Conservation (phyloP, 345 rosid species). For the Eucalyptus regnans region DNA sequence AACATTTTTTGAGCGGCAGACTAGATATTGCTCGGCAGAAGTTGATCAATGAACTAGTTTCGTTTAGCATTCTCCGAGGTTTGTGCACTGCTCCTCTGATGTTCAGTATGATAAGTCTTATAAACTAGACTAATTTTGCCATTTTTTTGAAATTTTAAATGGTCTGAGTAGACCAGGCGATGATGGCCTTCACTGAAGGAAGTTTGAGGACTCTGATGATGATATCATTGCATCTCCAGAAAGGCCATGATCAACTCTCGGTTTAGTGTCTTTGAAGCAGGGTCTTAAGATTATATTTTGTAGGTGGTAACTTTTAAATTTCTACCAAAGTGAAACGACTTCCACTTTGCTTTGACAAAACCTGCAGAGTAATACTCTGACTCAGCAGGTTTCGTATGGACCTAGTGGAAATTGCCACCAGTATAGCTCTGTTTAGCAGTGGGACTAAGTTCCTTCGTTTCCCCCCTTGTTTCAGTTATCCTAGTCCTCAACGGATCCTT, state of each 20-base stretch:
- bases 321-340: accelerated
- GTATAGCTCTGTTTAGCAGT: neutral
- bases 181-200: neutral
- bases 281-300: neutral
- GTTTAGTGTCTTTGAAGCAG: neutral
- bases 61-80: slow-evolving; percentile 74
- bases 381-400: neutral
- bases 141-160: neutral
- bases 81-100: neutral
- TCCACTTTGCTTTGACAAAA: neutral
- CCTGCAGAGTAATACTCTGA: neutral
- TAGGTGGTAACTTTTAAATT: accelerated
- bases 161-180: neutral
- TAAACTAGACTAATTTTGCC: neutral
- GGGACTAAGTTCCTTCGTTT: neutral
- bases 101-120: neutral
- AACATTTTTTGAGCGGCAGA: slow-evolving; percentile 75
- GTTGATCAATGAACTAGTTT: slow-evolving; percentile 66
- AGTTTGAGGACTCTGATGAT: neutral
- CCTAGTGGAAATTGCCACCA: neutral
- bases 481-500: neutral
- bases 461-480: neutral
- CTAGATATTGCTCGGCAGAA: slow-evolving; percentile 81
- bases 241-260: neutral
- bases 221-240: neutral